phyloP scores from a whole-genome alignment of 1,284 basidiomycete genomes.

The Ustilago xerochloae region DNA sequence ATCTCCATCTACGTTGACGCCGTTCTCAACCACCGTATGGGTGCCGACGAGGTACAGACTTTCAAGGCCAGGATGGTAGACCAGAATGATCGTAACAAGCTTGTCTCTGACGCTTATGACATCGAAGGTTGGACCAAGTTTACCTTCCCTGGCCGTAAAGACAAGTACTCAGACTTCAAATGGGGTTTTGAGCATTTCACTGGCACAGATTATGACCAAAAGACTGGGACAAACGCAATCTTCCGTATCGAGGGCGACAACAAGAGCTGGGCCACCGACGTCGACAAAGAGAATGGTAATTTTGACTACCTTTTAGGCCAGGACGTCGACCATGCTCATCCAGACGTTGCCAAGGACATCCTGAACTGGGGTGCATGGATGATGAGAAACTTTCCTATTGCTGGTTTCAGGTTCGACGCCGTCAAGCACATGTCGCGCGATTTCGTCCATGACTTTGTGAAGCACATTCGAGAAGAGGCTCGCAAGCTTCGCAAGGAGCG shows the following conservation, averaged over 20 bases:
- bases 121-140: conserved; percentile 72
- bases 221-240: conserved; percentile 75
- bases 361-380: conserved; percentile 75
- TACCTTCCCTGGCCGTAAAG: conserved; percentile 80
- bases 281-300: conserved; percentile 69
- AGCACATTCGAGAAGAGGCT: conserved; percentile 70
- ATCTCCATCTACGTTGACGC: conserved; percentile 70
- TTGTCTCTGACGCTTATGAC: conserved; percentile 42
- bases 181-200: conserved; percentile 69
- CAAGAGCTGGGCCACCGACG: conserved; percentile 71
- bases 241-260: conserved; percentile 72
- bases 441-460: conserved; percentile 73
- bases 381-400: conserved; percentile 55
- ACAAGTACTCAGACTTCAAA: conserved; percentile 74
- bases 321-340: conserved; percentile 83
- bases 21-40: conserved; percentile 73
- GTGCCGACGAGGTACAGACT: conserved; percentile 81
- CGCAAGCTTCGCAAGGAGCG: conserved; percentile 46
- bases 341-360: conserved; percentile 73
- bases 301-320: conserved; percentile 70
- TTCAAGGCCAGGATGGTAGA: conserved; percentile 70
- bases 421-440: conserved; percentile 63
- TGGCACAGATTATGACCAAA: conserved; percentile 88
- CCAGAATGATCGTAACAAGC: conserved; percentile 43
- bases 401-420: conserved; percentile 64